phyloP scores from a whole-genome alignment of 2,329 filamentous ascomycete genomes.

The Neophaeococcomyces mojaviensis region DNA sequence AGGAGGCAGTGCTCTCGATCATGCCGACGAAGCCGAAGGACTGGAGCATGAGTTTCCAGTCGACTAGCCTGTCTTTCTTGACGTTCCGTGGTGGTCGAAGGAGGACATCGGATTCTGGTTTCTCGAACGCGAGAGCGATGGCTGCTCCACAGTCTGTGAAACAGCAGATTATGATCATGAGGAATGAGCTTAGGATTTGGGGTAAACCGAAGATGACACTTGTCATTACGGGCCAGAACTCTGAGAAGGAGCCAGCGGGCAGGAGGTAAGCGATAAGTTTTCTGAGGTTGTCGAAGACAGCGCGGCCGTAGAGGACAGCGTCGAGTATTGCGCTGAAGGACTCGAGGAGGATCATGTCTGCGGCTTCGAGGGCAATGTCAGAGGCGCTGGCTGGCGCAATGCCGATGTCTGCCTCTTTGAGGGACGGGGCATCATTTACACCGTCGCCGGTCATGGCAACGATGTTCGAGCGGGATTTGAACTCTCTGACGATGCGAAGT shows the following conservation, averaged over 20 bases:
- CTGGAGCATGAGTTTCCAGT: slow-evolving; percentile 65
- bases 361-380: slow-evolving; percentile 55
- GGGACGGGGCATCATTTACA: slow-evolving; percentile 45
- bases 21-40: slow-evolving; percentile 65
- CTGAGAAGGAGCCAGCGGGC: slow-evolving; percentile 65
- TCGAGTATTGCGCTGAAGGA: slow-evolving; percentile 65
- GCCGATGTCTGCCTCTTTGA: slow-evolving; percentile 53
- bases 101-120: slow-evolving; percentile 68
- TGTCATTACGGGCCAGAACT: slow-evolving; percentile 64
- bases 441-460: slow-evolving; percentile 48
- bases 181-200: slow-evolving; percentile 64
- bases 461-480: slow-evolving; percentile 54
- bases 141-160: slow-evolving; percentile 72
- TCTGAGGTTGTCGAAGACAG: slow-evolving; percentile 73
- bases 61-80: slow-evolving; percentile 63
- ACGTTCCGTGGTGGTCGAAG: slow-evolving; percentile 60
- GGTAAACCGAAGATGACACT: slow-evolving; percentile 66
- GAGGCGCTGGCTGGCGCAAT: slow-evolving; percentile 52
- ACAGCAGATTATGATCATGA: slow-evolving; percentile 53
- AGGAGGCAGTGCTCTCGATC: slow-evolving; percentile 52
- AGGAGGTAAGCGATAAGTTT: slow-evolving; percentile 70
- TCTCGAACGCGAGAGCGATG: slow-evolving; percentile 67
- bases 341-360: slow-evolving; percentile 58
- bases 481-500: slow-evolving; percentile 68
- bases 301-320: slow-evolving; percentile 63